Base-by-base conservation (phyloP, 306 rosid genomes). In the Carpinus viminea region DNA sequence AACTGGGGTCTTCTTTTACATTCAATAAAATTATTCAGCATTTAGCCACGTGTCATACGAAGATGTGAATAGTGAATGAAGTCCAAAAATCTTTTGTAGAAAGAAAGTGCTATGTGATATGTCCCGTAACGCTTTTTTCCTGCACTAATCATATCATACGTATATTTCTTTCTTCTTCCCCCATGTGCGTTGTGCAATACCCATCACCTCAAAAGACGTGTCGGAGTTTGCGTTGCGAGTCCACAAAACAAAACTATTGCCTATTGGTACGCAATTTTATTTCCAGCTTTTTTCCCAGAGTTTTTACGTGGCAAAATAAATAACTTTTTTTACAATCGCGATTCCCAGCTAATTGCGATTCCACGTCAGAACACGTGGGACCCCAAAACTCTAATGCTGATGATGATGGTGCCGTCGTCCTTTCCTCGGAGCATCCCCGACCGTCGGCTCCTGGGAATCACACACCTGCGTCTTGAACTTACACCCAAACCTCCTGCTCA, bases 391-490 rank as follows among this genome's bases (percentile, higher is more conserved):
- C 78, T 87, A 87, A 3, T 85, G 89, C 4, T 89, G 89, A 75
- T 83, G 92, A 76, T 83, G 92, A 18, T 68, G 86, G 12, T 75
- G 85, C 6, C 78, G 88, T 8, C 83, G 86, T 51, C 93, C 90
- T 83, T 89, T 90, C 64, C 82, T 95, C 65, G 94, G 87, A 20
- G 83, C 76, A n/a, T 91, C 92, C 36, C 85, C 89, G 1, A 89
- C 98, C 65, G 98, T 81, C 4, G 90, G 81, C 57, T 90, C 92
- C 24, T 90, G 98, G 18, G 98, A 95, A 83, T 93, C 98, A 38
- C 99, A 95, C 1, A 95, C 99, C 79, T 95, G 99, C 13, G 99
- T 91, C 76, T 90, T 95, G 84, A 93, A 95, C 83, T 95, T 95
- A 64, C 99, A 95, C 21, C 99, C 91, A 7, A 95, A 88, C 78